Evolutionary conservation across 2,329 filamentous ascomycete species (phyloP).

Genomic region (Neonectria neomacrospora): DNA sequence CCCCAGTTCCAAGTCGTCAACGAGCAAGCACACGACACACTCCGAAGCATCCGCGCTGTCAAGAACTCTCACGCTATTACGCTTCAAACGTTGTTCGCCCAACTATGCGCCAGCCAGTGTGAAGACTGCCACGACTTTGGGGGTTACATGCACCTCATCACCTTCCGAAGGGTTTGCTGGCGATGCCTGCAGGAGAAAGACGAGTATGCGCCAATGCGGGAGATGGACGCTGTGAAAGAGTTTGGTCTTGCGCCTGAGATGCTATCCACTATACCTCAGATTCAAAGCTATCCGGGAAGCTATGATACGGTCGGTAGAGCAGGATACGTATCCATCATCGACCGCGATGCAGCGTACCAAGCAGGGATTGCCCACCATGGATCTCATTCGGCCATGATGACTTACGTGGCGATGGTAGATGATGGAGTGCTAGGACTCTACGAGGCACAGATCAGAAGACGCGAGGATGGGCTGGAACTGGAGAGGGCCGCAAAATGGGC

Average conservation of each 20-base stretch:
- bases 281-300: not conserved
- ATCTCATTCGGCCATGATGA: too few relatives aligned
- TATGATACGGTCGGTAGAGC: not conserved
- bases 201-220: not conserved
- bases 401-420: not conserved
- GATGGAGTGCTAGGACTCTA: not conserved
- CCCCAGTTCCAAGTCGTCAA: not conserved
- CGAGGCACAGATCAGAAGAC: not conserved
- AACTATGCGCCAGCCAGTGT: not conserved
- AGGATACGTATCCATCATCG: not conserved
- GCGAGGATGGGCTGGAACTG: not conserved
- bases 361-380: too few relatives aligned
- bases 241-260: not conserved
- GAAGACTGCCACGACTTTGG: not conserved
- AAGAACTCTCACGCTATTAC: not conserved
- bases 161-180: not conserved
- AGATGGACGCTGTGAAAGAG: not conserved
- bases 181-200: not conserved
- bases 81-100: not conserved
- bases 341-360: not conserved
- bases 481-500: not conserved
- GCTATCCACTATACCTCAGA: not conserved
- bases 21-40: not conserved
- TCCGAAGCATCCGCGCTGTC: not conserved
- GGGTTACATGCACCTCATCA: conserved; percentile 1